A percentile compares a stretch with the other conserved stretches of the same genome.
phyloP scores from a whole-genome alignment of 352 stramenopile genomes.

The Globisporangium takayamanum region DNA sequence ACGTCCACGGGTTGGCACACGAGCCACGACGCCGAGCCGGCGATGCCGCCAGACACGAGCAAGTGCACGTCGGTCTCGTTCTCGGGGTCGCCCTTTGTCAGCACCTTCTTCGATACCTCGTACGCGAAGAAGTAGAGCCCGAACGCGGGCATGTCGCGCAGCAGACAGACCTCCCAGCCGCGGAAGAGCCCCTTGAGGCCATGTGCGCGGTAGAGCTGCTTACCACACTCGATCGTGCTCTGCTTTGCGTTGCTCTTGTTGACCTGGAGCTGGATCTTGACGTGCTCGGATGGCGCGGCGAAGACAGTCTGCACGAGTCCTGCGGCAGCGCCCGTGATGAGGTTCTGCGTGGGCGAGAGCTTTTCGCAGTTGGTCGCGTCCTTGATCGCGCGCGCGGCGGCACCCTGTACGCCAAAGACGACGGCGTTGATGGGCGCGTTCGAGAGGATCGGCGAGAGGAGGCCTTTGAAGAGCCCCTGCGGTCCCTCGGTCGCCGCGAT shows the following conservation, averaged over 20 bases:
- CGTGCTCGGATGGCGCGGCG: constrained; percentile 63
- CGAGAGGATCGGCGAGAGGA: constrained; percentile 71
- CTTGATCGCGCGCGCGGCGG: constrained; percentile 38
- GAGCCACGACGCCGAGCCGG: constrained; percentile 74
- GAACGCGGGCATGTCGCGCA: constrained; percentile 75
- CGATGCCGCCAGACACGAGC: constrained; percentile 67
- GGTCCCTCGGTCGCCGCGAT: constrained; percentile 56
- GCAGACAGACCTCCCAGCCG: constrained; percentile 62
- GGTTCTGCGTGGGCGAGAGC: constrained; percentile 38
- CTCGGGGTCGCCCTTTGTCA: constrained; percentile 43
- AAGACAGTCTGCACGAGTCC: constrained; percentile 68
- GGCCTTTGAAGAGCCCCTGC: constrained; percentile 61
- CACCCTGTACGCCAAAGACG: constrained; percentile 73
- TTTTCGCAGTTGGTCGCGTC: constrained; percentile 22
- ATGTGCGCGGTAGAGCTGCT: constrained; percentile 27
- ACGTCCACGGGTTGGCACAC: constrained; percentile 84
- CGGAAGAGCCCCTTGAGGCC: constrained; percentile 48
- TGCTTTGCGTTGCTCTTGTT: constrained; percentile 35
- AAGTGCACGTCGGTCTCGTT: constrained; percentile 66
- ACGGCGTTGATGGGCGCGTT: constrained; percentile 85
- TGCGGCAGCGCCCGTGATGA: constrained; percentile 49
- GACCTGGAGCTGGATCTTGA: constrained; percentile 83
- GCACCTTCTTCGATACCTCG: constrained; percentile 48
- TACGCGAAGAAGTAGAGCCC: constrained; percentile 80
- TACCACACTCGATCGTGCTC: constrained; percentile 49